A percentile compares a stretch with the other conserved stretches of the same genome.
Evolutionary conservation across 1,284 basidiomycete species (phyloP).

Genomic region (Ustanciosporium gigantosporum): DNA sequence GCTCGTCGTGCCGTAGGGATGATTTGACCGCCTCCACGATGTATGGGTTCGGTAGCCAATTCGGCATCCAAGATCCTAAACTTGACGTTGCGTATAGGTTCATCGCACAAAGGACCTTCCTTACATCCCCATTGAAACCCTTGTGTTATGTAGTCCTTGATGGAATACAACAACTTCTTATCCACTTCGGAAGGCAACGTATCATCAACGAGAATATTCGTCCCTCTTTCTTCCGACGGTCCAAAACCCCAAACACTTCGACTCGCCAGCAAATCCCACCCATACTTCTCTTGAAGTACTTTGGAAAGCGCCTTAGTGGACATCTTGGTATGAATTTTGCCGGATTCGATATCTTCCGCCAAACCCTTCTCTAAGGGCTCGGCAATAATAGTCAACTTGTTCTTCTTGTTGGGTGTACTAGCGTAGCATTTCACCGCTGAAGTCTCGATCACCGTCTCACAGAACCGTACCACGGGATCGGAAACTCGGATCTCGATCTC

Average conservation of each 20-base stretch:
- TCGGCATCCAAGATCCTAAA: slow-evolving; percentile 91
- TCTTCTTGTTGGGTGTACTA: slow-evolving; percentile 95
- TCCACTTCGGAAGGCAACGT: slow-evolving; percentile 94
- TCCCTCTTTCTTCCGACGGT: slow-evolving; percentile 81
- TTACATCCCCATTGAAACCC: slow-evolving; percentile 99
- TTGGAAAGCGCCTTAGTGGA: slow-evolving; percentile 54
- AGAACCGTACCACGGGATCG: slow-evolving; percentile 97
- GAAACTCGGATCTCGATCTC: slow-evolving; percentile 99
- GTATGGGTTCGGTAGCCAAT: slow-evolving; percentile 91
- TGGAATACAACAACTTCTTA: slow-evolving; percentile 83
- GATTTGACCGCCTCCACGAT: slow-evolving; percentile 95
- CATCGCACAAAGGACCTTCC: slow-evolving; percentile 95
- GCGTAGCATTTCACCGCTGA: slow-evolving; percentile 98
- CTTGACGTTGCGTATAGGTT: slow-evolving; percentile 98
- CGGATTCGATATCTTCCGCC: slow-evolving; percentile 58
- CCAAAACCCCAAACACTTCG: slow-evolving; percentile 99
- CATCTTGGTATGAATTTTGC: slow-evolving; percentile 43
- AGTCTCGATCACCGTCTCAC: slow-evolving; percentile 97
- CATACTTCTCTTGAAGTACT: slow-evolving; percentile 70
- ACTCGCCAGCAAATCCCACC: slow-evolving; percentile 96
- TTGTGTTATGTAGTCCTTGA: slow-evolving; percentile 94
- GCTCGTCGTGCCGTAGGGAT: slow-evolving; percentile 96
- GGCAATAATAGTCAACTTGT: slow-evolving; percentile 57
- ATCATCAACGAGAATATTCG: slow-evolving; percentile 93
- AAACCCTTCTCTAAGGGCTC: slow-evolving; percentile 59